Evolutionary conservation across 768 basidiomycete species (phyloP), one percentile per base, ranked within the genome.

Genomic region (Asterophora lycoperdoides): DNA sequence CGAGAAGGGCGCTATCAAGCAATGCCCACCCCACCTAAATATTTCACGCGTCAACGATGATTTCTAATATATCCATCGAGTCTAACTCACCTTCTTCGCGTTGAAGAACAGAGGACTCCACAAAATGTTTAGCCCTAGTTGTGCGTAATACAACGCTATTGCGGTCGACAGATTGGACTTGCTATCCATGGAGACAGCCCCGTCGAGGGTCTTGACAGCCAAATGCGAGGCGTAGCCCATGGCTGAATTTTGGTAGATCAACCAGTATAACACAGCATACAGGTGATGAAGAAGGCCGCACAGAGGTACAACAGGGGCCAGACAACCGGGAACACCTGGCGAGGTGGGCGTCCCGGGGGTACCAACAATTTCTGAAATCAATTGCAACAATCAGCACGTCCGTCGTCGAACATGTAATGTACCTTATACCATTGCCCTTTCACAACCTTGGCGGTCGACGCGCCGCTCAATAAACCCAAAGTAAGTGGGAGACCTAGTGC

Each of bases 151-250:
- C 33, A 84, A 64, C 19, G 69, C 69, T 18, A 86, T 62, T 1
- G 76, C 81, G 26, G 69, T 55, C 42, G 71, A 65, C 15, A 79
- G 69, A 46, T 71, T 62, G 33, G 69, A 60, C 47, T 72, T 71
- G 43, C 64, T 68, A 4, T 58, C 50, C 6, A 73, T 68, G 18
- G 71, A 63, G 5, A 68, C 56, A 8, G 76, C 63, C 10, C 50
- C 55, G 56, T 83, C 83, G 49, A 82, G 66, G 1, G 77, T 69
- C 53, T 74, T 72, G 30, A 78, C 77, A 3, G 81, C 76, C 20
- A 86, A 59, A 61, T 85, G 79, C 6, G 81, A 83, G 7, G 82
- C 82, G 57, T 78, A 85, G 17, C 85, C 85, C 81, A 86, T 83
- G 7, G 72, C 75, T 74, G 32, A 23, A 35, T 4, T 40, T 44